Percentiles rank a stretch among this genome's conserved stretches.
Evolutionary conservation across 2,329 filamentous ascomycete genomes (phyloP).

Genomic region (Cercospora berteroae): DNA sequence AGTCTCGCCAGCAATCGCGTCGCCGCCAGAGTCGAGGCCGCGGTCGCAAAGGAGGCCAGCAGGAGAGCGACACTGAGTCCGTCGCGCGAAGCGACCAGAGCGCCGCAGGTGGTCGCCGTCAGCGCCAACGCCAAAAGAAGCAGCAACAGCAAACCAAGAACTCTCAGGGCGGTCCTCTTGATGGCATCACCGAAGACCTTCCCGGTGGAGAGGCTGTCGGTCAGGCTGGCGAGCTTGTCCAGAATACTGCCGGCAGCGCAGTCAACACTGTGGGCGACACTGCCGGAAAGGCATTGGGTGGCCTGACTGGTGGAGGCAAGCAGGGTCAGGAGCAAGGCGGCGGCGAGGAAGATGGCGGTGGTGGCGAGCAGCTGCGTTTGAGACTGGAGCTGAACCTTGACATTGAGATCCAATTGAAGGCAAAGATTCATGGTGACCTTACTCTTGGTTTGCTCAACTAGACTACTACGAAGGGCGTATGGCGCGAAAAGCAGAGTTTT

Average conservation of each 20-base stretch:
- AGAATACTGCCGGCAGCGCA: slow-evolving; percentile 52
- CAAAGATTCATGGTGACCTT: slow-evolving; percentile 63
- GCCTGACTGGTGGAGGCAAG: slow-evolving; percentile 45
- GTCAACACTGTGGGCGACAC: slow-evolving; percentile 46
- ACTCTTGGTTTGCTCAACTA: slow-evolving; percentile 54
- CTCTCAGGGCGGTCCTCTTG: slow-evolving; percentile 51
- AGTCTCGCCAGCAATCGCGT: slow-evolving; percentile 45
- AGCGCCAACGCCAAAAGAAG: slow-evolving; percentile 54
- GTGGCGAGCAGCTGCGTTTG: slow-evolving; percentile 55
- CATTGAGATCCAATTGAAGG: slow-evolving; percentile 63
- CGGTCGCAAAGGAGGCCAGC: slow-evolving; percentile 42
- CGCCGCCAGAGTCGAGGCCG: slow-evolving; percentile 52
- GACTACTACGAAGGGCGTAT: slow-evolving; percentile 6
- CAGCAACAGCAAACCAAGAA: slow-evolving; percentile 43
- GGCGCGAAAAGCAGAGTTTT: not conserved
- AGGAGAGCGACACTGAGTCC: slow-evolving; percentile 55
- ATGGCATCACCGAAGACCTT: slow-evolving; percentile 55
- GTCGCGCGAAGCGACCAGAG: slow-evolving; percentile 56
- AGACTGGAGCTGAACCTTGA: slow-evolving; percentile 61
- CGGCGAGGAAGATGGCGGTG: slow-evolving; percentile 39
- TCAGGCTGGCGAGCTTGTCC: slow-evolving; percentile 56
- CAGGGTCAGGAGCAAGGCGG: slow-evolving; percentile 33
- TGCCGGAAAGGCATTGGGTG: slow-evolving; percentile 48
- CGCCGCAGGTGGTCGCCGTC: slow-evolving; percentile 54
- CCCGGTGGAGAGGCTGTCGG: slow-evolving; percentile 53